Evolutionary conservation across 139 green algal genomes (phyloP).

Genomic region (Micractinium sp.): DNA sequence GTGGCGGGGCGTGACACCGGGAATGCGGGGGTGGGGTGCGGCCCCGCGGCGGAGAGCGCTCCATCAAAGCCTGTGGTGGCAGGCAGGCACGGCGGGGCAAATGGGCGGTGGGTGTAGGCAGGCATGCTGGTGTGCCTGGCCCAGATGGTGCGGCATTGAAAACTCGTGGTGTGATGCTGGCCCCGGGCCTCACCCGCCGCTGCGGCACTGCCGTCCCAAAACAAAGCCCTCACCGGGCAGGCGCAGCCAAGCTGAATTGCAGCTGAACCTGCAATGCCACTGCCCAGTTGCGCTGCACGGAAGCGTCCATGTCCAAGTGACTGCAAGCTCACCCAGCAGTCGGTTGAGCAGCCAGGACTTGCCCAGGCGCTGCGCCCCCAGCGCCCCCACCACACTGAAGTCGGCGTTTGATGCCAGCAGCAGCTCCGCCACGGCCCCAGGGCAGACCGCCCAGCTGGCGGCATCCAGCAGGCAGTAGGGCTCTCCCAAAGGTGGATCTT

Average conservation of each 20-base stretch:
- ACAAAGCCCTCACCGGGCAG: too few relatives aligned
- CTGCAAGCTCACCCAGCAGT: slow-evolving; percentile 3
- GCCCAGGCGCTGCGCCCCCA: slow-evolving; percentile 12
- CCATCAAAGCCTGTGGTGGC: too few relatives aligned
- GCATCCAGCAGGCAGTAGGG: slow-evolving; percentile 7
- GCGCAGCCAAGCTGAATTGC: background rate
- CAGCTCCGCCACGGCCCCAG: background rate
- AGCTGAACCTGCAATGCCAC: background rate
- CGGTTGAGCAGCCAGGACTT: slow-evolving; percentile 18
- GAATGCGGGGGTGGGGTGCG: background rate
- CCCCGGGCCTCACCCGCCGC: too few relatives aligned
- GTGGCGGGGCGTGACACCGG: background rate
- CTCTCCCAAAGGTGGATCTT: background rate
- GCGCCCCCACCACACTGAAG: slow-evolving; percentile 7
- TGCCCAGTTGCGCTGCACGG: background rate
- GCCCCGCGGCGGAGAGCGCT: background rate
- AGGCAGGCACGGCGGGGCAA: too few relatives aligned
- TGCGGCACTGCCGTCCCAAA: too few relatives aligned
- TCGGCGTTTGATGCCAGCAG: background rate
- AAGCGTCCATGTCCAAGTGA: too few relatives aligned
- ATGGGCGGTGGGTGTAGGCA: too few relatives aligned
- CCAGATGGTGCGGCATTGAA: too few relatives aligned
- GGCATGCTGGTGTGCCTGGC: too few relatives aligned
- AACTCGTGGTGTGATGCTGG: too few relatives aligned
- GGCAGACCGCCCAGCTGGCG: background rate